Evolutionary conservation across 208 protist genomes (phyloP), one percentile per base, ranked within the genome.

Genomic region (Crithidia expoeki): DNA sequence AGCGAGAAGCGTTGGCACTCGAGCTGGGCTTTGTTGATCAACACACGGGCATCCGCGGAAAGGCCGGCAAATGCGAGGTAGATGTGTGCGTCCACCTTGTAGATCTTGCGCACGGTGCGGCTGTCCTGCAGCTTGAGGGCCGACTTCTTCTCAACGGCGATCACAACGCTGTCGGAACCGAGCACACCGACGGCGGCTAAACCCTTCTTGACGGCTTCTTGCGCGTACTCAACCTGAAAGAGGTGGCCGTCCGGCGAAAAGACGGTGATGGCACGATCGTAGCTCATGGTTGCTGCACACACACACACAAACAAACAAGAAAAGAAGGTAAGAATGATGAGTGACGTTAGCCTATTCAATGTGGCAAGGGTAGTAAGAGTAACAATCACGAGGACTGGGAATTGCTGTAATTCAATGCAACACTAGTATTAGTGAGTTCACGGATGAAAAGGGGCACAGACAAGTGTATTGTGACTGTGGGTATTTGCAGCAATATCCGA

Each of bases 171-270:
- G 80, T 98, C 90, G 60, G 85, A 87, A 34, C 93, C 95, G 36
- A 85, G 79, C 49, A 98, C 91, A 46, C 93, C 95, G 4, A 98
- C 89, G 19, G 90, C 89, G 27, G 85, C 84, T 49, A 94, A 81
- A 40, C 94, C 99, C 80, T 99, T 99, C 70, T 98, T 95, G 10
- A 99, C 99, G 25, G 99, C 99, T 80, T 99, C 99, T 68, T 99
- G 86, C 28, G 99, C 99, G 80, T 99, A 99, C 85, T 99, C 99
- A 14, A 99, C 99, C 88, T 99, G 99, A 80, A 99, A 99, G 12
- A 99, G 89, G 72, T 99, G 98, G 25, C 99, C 99, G 94, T 99
- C 99, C n/a, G 99, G 99, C 32, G 98, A 99, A 83, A 99, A 99
- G 47, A 99, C 98, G 58, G 99, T 99, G 66, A 99, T 98, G 28